Percentiles rank a stretch among this genome's conserved stretches.
Conservation (phyloP, 78 protist species). For the Dictyostelium discoideum region DNA sequence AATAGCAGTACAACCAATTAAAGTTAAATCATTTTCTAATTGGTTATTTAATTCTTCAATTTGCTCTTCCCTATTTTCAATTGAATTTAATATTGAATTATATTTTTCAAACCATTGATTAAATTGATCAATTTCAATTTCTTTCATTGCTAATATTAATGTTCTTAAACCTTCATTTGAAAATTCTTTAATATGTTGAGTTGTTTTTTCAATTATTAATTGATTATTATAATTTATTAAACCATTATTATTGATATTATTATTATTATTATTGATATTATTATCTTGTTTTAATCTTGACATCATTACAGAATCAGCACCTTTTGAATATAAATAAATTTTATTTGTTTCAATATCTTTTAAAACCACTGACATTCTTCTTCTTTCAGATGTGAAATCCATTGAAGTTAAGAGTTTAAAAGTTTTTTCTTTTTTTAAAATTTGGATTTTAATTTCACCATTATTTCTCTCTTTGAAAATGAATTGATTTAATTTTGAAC, state of each 20-base stretch:
- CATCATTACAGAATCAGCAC: conserved; percentile 79
- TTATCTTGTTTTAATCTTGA: not conserved
- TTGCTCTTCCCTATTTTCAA: conserved; percentile 54
- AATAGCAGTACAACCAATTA: conserved; percentile 90
- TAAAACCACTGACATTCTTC: conserved; percentile 76
- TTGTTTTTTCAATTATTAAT: not conserved
- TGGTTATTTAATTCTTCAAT: conserved; percentile 18
- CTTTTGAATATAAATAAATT: conserved; percentile 32
- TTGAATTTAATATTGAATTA: conserved; percentile 42
- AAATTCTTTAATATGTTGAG: conserved; percentile 36
- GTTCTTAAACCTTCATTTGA: conserved; percentile 89
- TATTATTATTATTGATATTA: not conserved
- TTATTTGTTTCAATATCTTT: not conserved
- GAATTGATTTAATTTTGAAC: conserved; percentile 81
- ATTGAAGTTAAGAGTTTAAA: conserved; percentile 44
- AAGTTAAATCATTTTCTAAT: conserved; percentile 75
- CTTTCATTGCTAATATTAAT: conserved; percentile 79
- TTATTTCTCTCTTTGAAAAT: conserved; percentile 4
- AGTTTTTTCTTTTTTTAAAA: not conserved
- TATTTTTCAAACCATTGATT: conserved; percentile 43
- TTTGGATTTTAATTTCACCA: not conserved
- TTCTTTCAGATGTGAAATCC: conserved; percentile 75
- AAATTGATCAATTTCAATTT: conserved; percentile 62
- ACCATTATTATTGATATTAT: not conserved
- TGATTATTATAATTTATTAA: not conserved